phyloP scores from a whole-genome alignment of 345 rosid genomes.

The Cochlearia excelsa region DNA sequence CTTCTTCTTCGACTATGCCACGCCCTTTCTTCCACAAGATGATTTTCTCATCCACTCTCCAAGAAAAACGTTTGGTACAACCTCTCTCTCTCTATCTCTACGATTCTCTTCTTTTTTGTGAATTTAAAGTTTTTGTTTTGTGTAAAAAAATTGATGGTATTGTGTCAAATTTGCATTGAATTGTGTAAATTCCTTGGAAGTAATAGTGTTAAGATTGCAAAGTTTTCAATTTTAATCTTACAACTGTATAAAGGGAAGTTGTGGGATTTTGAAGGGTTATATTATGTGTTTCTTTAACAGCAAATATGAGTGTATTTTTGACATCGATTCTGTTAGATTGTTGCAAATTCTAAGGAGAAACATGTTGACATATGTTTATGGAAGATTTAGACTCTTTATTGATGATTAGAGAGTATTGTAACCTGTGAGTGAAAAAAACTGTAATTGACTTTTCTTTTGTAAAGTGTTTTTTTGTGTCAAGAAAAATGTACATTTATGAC shows the following conservation, averaged over 20 bases:
- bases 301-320: constrained; percentile 9
- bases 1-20: constrained; percentile 45
- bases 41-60: constrained; percentile 61
- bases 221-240: constrained; percentile 7
- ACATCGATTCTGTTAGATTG: constrained; percentile 18
- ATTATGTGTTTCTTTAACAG: constrained; percentile 2
- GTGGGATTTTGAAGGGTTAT: neutral
- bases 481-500: neutral
- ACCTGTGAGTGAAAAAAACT: constrained; percentile 5
- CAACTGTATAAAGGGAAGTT: constrained; percentile 3
- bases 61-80: constrained; percentile 63
- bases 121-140: neutral
- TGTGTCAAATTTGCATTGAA: neutral
- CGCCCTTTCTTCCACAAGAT: constrained; percentile 78
- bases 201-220: constrained; percentile 12
- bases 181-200: constrained; percentile 8
- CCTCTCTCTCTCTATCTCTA: neutral
- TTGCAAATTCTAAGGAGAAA: constrained; percentile 3
- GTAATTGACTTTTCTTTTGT: neutral
- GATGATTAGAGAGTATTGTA: constrained; percentile 17
- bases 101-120: neutral
- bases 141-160: constrained; percentile 23
- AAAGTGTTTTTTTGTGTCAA: constrained; percentile 2
- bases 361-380: constrained; percentile 25
- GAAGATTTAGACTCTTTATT: constrained; percentile 22